Evolutionary conservation across 2,329 filamentous ascomycete genomes (phyloP), one percentile per base, ranked within the genome.

Genomic region (Colletotrichum horii): DNA sequence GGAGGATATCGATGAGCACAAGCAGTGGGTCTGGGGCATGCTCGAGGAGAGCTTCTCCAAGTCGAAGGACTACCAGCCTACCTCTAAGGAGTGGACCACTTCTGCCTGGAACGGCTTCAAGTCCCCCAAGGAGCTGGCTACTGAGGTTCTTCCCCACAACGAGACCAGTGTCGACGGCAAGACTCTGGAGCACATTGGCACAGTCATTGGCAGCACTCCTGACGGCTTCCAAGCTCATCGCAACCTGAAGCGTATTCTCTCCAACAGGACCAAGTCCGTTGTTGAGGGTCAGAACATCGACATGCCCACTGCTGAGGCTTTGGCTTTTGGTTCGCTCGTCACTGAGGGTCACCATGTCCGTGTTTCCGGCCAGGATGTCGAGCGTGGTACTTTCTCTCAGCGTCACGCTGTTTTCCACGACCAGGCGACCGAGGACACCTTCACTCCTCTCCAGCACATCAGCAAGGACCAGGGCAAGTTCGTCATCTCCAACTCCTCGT

Each of bases 101-200:
- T 98, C 96, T 67, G 96, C 97, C 72, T 99, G 97, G 97, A 98
- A 99, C 88, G 96, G 96, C 77, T 98, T 99, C 93, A 98, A 98
- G 89, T 98, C 96, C 36, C 97, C 97, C 81, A 98, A 98, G 90
- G 97, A 99, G 87, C 90, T 99, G 78, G 96, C 96, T 36, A 97
- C 94, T 28, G 97, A 99, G 88, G 93, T 98, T 61, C 90, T 99
- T 67, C 96, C 96, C 66, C 97, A 99, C 87, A 92, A 95, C 80
- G 93, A 95, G 30, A 99, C 97, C 52, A 94, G 93, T 66, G 93
- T 98, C 60, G 93, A 94, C 77, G 83, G 85, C 76, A 90, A 94
- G 78, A 93, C 92, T 16, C 87, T 98, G 76, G 92, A 95, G 84
- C 93, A 96, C 85, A 95, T 99, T 83, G 96, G 93, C 73, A 90